Base-by-base conservation (phyloP, 495 filamentous ascomycete genomes). In the Gamarada debralockiae region DNA sequence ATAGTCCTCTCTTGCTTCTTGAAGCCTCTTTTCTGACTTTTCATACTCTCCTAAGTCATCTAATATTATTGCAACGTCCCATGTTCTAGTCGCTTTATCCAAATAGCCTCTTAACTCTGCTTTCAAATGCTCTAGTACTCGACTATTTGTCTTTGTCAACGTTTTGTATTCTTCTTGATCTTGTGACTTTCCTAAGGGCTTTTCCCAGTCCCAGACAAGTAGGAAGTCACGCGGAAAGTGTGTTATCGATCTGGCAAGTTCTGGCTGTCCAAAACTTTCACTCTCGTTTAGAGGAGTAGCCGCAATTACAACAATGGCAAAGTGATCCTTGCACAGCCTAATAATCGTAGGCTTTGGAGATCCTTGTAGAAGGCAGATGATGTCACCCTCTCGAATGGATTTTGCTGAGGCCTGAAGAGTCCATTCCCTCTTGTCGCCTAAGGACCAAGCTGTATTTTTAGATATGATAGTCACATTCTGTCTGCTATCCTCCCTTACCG, bases 361-460 rank as follows among this genome's bases (percentile, higher is more conserved):
- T 50, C 60, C 62, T 48, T 59, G 44, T 20, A 67, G 44, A 48
- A 63, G 55, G 54, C 64, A 67, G 56, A 67, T 24, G 37, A 65
- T 17, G 45, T 67, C 60, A 25, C 55, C 48, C 3, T 48, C 24
- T 34, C 52, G 55, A 36, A 65, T 53, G 21, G n/a, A n/a, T n/a
- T n/a, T n/a, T n/a, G n/a, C n/a, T n/a, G n/a, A n/a, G n/a, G n/a
- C n/a, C n/a, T n/a, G n/a, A n/a, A n/a, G n/a, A n/a, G n/a, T n/a
- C n/a, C n/a, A n/a, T n/a, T n/a, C n/a, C n/a, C n/a, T n/a, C n/a
- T n/a, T n/a, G n/a, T n/a, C n/a, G n/a, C n/a, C n/a, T n/a, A n/a
- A n/a, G n/a, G n/a, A n/a, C n/a, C n/a, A n/a, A n/a, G n/a, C n/a
- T n/a, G n/a, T n/a, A n/a, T n/a, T n/a, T n/a, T n/a, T n/a, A n/a